Conservation (phyloP, 1,284 basidiomycete species). For the Rhodotorula sp. region DNA sequence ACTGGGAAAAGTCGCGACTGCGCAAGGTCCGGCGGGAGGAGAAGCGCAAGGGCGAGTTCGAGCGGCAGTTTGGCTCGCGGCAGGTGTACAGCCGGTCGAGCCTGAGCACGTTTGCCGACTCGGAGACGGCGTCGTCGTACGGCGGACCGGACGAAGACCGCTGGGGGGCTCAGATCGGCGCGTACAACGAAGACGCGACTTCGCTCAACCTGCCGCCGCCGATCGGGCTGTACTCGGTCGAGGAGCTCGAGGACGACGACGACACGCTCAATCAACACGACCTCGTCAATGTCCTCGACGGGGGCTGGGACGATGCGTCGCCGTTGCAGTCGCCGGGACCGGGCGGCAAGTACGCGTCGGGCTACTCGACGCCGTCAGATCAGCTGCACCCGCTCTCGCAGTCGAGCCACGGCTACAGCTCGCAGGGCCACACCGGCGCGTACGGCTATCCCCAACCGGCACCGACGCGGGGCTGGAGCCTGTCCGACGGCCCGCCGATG, state of each 20-base stretch:
- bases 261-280: conserved; percentile 64
- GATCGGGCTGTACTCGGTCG: conserved; percentile 52
- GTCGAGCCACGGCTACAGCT: not conserved
- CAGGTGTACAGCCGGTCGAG: conserved; percentile 59
- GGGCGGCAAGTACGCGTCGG: not conserved
- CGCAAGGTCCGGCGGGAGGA: conserved; percentile 90
- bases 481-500: conserved; percentile 26
- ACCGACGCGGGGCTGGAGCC: conserved; percentile 24
- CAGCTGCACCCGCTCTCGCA: conserved; percentile 6
- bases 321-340: conserved; percentile 4
- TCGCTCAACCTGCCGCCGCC: conserved; percentile 66
- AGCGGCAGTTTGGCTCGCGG: conserved; percentile 64
- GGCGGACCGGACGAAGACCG: conserved; percentile 72
- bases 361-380: conserved; percentile 28
- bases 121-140: conserved; percentile 68
- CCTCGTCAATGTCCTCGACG: conserved; percentile 82
- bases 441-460: not conserved
- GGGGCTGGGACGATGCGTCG: conserved; percentile 70
- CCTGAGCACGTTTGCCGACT: conserved; percentile 45
- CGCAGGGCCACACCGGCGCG: not conserved
- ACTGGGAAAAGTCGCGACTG: conserved; percentile 96
- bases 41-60: conserved; percentile 73
- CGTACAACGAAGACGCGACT: conserved; percentile 79
- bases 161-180: conserved; percentile 82
- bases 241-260: conserved; percentile 37